Base-by-base conservation (phyloP, 2,329 filamentous ascomycete genomes). In the Hymenoscyphus infarciens region DNA sequence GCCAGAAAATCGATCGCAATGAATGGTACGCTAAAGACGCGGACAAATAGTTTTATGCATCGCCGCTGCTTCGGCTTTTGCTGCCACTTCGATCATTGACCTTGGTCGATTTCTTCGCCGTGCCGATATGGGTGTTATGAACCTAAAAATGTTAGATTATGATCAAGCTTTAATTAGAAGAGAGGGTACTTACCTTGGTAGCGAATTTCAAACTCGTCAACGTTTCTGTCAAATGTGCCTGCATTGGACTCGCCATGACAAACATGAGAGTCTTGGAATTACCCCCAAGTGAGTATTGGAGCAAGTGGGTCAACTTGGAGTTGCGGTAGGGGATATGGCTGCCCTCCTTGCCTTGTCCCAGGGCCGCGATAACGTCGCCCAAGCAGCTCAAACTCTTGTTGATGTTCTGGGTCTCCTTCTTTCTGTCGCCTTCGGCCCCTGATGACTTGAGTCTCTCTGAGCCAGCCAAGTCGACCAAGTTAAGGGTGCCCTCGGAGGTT, bases 241-340 rank as follows among this genome's bases (percentile, higher is more conserved):
- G 91, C 63, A 98, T 80, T 38, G 95, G 95, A 70, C 90, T 95
- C 62, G 97, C 90, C 93, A 98, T 98, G 75, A 98, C 92, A 75
- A 99, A 97, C 95, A 99, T 99, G 71, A 99, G 87, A 0, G 95
- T 99, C 79, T 97, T 96, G 70, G 90, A 95, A 76, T 97, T 97
- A 16, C 95, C 95, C 3, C 95, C 94, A 7, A 99, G 81, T 2
- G 92, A 97, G 74, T 95, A 96, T 84, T 98, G 92, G 42, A 99
- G 83, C 56, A 99, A 83, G 73, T 97, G 96, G 8, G 95, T 99
- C 68, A 99, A 83, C 84, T 97, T 98, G 70, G 91, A 97, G 78
- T 98, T 98, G 61, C 95, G 83, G 78, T 98, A 99, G 1, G 95
- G 95, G 54, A 99, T 86, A 72, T 97, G 94, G 5, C 83, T 84